phyloP scores from a whole-genome alignment of 1,284 basidiomycete species.

The Boletus calvinii region DNA sequence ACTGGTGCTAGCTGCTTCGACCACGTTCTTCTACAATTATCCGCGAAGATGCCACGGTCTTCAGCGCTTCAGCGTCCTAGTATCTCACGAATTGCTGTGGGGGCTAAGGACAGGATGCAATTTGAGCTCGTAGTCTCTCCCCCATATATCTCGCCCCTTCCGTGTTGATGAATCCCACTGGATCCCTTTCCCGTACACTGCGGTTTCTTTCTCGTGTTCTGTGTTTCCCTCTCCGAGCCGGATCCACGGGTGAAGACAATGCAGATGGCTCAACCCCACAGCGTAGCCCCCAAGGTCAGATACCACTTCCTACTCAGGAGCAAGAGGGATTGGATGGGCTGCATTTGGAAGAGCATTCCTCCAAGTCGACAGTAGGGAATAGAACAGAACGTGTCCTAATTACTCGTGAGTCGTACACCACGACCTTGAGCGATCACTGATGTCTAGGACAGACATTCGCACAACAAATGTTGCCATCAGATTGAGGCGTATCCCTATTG shows the following conservation, averaged over 20 bases:
- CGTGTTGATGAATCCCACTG: not conserved
- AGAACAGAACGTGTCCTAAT: no score
- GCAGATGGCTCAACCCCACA: not conserved
- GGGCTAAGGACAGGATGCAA: not conserved
- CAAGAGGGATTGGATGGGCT: not conserved
- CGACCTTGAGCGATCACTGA: no score
- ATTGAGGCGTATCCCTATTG: not conserved
- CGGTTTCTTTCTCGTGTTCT: not conserved
- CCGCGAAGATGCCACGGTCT: not conserved
- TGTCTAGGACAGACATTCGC: constrained; percentile 6
- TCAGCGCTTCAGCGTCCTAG: no score
- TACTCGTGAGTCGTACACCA: no score
- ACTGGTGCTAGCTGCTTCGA: no score
- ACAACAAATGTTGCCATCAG: not conserved
- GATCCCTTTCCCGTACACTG: not conserved
- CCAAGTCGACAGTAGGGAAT: not conserved
- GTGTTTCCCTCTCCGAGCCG: not conserved
- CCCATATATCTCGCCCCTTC: not conserved
- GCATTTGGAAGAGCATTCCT: not conserved
- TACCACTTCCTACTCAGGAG: not conserved
- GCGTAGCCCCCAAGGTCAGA: not conserved
- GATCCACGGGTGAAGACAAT: not conserved
- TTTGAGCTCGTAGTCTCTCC: not conserved
- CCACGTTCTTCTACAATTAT: not conserved
- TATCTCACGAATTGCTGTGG: not conserved